A percentile compares a stretch with the other conserved stretches of the same genome.
Evolutionary conservation across 306 rosid species (phyloP).

Genomic region (Quercus glauca): DNA sequence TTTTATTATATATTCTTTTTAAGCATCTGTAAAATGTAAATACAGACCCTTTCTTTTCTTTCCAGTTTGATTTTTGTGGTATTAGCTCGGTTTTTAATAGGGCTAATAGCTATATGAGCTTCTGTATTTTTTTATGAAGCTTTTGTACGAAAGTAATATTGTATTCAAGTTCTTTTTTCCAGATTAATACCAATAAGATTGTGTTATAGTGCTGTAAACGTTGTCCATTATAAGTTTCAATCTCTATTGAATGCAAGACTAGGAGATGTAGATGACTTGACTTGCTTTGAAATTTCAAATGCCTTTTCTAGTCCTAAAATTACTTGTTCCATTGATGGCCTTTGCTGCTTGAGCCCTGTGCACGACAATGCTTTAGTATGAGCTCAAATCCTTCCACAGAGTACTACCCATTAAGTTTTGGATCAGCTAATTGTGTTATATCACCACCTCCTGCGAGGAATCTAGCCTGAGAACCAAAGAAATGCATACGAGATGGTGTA

Average conservation of each 20-base stretch:
- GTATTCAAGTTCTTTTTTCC: slow-evolving; percentile 20
- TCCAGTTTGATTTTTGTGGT: slow-evolving; percentile 16
- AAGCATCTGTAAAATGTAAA: slow-evolving; percentile 29
- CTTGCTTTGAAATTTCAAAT: slow-evolving; percentile 33
- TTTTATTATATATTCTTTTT: slow-evolving; percentile 27
- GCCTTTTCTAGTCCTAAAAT: slow-evolving; percentile 43
- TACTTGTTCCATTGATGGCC: slow-evolving; percentile 55
- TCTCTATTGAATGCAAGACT: neutral
- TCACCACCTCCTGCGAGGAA: slow-evolving; percentile 33
- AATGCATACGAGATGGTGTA: neutral
- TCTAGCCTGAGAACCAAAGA: slow-evolving; percentile 42
- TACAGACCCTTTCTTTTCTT: slow-evolving; percentile 5
- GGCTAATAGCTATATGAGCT: slow-evolving; percentile 52
- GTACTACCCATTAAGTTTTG: slow-evolving; percentile 48
- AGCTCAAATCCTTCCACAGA: slow-evolving; percentile 52
- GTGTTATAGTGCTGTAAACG: neutral
- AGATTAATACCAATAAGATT: slow-evolving; percentile 19
- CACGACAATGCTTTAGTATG: slow-evolving; percentile 50
- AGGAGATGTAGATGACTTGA: slow-evolving; percentile 2
- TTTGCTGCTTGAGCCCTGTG: slow-evolving; percentile 46
- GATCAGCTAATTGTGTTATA: slow-evolving; percentile 49
- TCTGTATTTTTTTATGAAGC: slow-evolving; percentile 53
- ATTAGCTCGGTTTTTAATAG: slow-evolving; percentile 58
- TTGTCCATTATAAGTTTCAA: neutral
- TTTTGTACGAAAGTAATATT: slow-evolving; percentile 21